These are phyloP conservation scores for Kluyveromyces siamensis DNA, from an alignment of 805 yeast genomes.

Conservation along the genomic window DNA sequence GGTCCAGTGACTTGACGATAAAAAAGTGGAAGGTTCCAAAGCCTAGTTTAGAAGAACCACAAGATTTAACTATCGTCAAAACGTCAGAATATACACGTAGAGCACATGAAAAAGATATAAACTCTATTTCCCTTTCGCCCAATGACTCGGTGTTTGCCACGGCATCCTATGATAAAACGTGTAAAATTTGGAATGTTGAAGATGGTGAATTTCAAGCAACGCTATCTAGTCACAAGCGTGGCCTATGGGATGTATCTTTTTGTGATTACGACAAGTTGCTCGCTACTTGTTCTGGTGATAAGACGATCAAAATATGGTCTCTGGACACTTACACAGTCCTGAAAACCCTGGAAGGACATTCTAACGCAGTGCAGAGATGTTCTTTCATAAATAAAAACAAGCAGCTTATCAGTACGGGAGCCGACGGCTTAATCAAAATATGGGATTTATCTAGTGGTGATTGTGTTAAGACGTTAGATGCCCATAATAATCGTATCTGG, in stretches of 20 bases:
- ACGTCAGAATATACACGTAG: conserved; percentile 81
- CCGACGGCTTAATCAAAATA: conserved; percentile 86
- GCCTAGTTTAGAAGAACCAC: conserved; percentile 15
- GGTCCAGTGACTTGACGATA: conserved; percentile 74
- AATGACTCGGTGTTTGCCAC: conserved; percentile 84
- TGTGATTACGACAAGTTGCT: conserved; percentile 69
- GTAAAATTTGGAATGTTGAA: conserved; percentile 79
- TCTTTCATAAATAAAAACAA: conserved; percentile 56
- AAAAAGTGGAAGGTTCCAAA: conserved; percentile 76
- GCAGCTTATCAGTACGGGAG: conserved; percentile 70
- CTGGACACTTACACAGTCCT: conserved; percentile 64
- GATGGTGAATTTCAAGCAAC: conserved; percentile 84
- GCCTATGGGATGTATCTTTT: conserved; percentile 86
- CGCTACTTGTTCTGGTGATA: conserved; percentile 88
- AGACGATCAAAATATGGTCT: conserved; percentile 84
- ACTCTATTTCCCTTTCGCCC: conserved; percentile 82
- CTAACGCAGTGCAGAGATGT: conserved; percentile 83
- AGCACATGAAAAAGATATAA: conserved; percentile 96
- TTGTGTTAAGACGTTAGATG: conserved; percentile 76
- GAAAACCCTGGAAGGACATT: conserved; percentile 87
- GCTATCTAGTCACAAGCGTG: conserved; percentile 85
- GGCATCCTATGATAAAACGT: conserved; percentile 89
- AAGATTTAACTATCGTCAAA: conserved; percentile 33
- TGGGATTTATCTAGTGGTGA: conserved; percentile 82
- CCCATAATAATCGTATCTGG: conserved; percentile 94